Base-by-base conservation (phyloP, 768 basidiomycete genomes). In the Naganishia friedmannii region DNA sequence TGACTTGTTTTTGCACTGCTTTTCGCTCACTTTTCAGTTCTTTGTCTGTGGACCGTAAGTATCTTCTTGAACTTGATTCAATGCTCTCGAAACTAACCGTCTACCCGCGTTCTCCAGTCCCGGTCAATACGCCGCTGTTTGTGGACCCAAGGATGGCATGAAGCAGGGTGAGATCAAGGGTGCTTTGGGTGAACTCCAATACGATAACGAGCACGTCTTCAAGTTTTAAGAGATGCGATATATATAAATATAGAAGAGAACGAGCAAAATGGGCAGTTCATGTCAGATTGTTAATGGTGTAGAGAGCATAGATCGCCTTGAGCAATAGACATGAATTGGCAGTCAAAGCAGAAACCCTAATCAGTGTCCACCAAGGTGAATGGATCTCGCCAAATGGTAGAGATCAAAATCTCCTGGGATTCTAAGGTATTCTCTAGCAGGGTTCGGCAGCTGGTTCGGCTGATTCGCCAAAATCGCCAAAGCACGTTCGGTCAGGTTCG, bases 111-210 rank as follows among this genome's bases (percentile, higher is more conserved):
- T 31, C 69, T 54, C 23, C 42, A 53, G 63, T 29, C 95, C 93
- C 15, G 86, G 86, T 5, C 93, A 96, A 80, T 90, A 97, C n/a
- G 85, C 85, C n/a, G 86, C 92, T 1, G 74, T 98, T 70, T 88
- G 91, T 65, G 96, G 96, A 21, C 87, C 89, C 80, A 98, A 98
- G 83, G 88, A 87, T 4, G 91, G 92, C 19, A 87, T 85, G 84
- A 87, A 90, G 82, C 93, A 96, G 81, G 94, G 93, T 29, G 86
- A 87, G 71, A 77, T 96, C 23, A 85, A 85, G 19, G 93, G 94
- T 53, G 82, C 89, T n/a, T 85, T 98, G 57, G 91, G 91, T 82
- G 89, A 93, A 73, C 88, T 84, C 7, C 93, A 92, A 45, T 99
- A 95, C 79, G 88, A 84, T 10, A 85, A 87, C 72, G 89, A 91